Conservation (phyloP, 352 stramenopile genomes). For the Phytophthora litchii region DNA sequence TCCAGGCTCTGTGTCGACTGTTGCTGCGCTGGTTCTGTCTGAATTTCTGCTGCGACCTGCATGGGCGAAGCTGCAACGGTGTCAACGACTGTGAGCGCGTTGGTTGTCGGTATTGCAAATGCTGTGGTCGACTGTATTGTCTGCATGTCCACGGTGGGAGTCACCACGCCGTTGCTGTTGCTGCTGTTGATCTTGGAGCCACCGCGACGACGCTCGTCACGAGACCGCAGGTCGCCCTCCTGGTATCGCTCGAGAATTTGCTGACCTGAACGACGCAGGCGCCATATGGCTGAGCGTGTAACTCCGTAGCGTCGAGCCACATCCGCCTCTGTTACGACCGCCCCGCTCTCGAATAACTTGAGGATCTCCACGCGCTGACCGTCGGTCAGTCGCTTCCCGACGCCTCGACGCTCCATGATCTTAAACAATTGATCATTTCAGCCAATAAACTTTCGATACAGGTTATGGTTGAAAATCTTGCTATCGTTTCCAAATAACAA, state of each 20-base stretch:
- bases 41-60: conserved; percentile 1
- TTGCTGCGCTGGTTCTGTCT: neutral
- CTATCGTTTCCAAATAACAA: no score
- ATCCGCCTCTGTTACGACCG: conserved; percentile 44
- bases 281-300: conserved; percentile 53
- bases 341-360: conserved; percentile 50
- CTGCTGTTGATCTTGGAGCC: conserved; percentile 1
- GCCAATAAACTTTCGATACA: no score
- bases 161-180: neutral
- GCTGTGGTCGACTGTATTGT: neutral
- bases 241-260: conserved; percentile 55
- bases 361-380: conserved; percentile 61
- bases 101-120: neutral
- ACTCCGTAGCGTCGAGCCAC: conserved; percentile 53
- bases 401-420: conserved; percentile 42
- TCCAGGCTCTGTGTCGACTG: conserved; percentile 10
- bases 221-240: conserved; percentile 44
- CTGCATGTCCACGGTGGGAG: neutral
- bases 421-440: no score
- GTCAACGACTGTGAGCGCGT: neutral
- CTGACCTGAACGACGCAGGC: conserved; percentile 37
- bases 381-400: conserved; percentile 54
- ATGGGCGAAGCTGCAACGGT: neutral
- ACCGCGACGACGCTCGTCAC: conserved; percentile 44
- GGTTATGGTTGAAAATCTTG: no score